Conservation (phyloP, 768 basidiomycete species). For the Pisolithus orientalis region DNA sequence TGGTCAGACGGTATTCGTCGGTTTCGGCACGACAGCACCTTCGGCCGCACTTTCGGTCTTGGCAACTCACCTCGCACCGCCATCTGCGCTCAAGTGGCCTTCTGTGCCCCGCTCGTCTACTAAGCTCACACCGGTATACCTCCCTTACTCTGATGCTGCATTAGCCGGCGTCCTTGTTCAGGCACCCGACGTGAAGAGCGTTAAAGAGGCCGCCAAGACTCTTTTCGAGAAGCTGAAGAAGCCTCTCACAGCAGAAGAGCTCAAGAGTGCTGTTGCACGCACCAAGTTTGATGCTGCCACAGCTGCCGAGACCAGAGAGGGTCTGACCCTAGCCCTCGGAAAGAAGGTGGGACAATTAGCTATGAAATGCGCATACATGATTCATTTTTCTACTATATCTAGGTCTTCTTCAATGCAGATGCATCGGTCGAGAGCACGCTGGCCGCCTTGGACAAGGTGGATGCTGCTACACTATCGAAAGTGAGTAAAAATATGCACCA, state of each 20-base stretch:
- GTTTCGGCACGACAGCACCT: constrained; percentile 68
- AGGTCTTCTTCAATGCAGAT: constrained; percentile 59
- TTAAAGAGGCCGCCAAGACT: constrained; percentile 63
- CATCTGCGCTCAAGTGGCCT: constrained; percentile 83
- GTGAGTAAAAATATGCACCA: constrained; percentile 32
- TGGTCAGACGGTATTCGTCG: constrained; percentile 77
- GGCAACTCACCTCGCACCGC: constrained; percentile 72
- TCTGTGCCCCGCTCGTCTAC: constrained; percentile 51
- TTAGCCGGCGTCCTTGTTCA: constrained; percentile 81
- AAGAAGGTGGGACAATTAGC: constrained; percentile 44
- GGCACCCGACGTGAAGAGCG: constrained; percentile 53
- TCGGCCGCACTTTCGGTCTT: constrained; percentile 76
- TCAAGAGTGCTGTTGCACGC: constrained; percentile 79
- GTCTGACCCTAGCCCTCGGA: constrained; percentile 55
- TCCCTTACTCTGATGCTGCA: constrained; percentile 89
- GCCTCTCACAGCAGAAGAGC: constrained; percentile 55
- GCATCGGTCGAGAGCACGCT: constrained; percentile 58
- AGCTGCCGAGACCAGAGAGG: constrained; percentile 62
- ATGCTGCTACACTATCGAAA: constrained; percentile 62
- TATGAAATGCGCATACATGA: constrained; percentile 1
- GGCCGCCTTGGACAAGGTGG: constrained; percentile 63
- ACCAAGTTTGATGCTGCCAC: constrained; percentile 82
- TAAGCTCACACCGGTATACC: constrained; percentile 65
- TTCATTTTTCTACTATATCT: neutral
- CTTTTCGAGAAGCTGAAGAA: constrained; percentile 62